These are phyloP conservation scores for Pleurotus ostreatus DNA, from an alignment of 768 basidiomycete species.

Conservation along the genomic window DNA sequence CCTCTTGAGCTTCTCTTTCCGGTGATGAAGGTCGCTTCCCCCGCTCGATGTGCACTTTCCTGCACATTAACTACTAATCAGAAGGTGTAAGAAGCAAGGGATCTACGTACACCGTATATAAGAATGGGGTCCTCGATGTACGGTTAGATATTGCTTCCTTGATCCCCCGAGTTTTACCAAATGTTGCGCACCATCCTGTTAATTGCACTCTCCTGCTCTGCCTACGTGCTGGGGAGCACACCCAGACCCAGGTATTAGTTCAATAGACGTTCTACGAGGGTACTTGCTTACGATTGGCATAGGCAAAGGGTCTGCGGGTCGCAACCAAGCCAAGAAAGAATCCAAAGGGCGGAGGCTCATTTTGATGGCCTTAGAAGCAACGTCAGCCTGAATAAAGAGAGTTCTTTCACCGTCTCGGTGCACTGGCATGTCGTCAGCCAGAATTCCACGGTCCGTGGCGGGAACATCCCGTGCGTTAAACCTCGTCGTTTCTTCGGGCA, in stretches of 20 bases:
- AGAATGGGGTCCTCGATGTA: background rate
- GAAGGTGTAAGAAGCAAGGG: too few relatives aligned
- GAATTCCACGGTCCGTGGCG: slow-evolving; percentile 29
- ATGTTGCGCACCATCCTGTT: background rate
- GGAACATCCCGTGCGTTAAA: slow-evolving; percentile 35
- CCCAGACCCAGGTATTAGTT: background rate
- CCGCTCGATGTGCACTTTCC: too few relatives aligned
- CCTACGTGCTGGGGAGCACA: background rate
- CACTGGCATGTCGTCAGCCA: slow-evolving; percentile 31
- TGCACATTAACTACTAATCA: too few relatives aligned
- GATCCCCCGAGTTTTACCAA: background rate
- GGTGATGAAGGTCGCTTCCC: too few relatives aligned
- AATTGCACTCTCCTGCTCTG: background rate
- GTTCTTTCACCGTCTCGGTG: slow-evolving; percentile 14
- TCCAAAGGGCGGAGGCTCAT: slow-evolving; percentile 29
- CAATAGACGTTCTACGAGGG: background rate
- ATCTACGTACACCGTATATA: background rate
- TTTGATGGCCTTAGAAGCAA: slow-evolving; percentile 30
- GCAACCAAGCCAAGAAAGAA: background rate
- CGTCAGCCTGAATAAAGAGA: background rate
- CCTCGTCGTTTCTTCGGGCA: background rate
- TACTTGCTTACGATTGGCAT: background rate
- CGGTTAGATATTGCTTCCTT: background rate
- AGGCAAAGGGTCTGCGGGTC: background rate
- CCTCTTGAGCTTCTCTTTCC: too few relatives aligned